These are phyloP conservation scores for Beverwykella pulmonaria DNA, from an alignment of 495 filamentous ascomycete species.

Conservation along the genomic window DNA sequence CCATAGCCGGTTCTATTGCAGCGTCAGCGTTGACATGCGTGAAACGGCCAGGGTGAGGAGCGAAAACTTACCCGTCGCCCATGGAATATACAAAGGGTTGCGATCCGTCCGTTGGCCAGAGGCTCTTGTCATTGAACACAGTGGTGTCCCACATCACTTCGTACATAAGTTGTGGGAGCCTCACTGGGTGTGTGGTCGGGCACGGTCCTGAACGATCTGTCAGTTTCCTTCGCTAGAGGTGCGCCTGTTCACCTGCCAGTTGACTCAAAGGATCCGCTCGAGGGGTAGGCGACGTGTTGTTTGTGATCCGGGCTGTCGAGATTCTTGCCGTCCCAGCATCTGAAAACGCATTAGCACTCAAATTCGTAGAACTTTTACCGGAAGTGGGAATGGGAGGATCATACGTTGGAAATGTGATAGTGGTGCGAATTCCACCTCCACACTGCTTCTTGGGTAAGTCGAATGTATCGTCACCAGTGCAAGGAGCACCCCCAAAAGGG, in stretches of 20 bases:
- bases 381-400: conserved; percentile 2
- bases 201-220: conserved; percentile 42
- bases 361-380: too few relatives aligned
- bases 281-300: conserved; percentile 50
- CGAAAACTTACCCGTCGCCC: conserved; percentile 46
- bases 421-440: conserved; percentile 53
- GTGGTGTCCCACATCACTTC: conserved; percentile 57
- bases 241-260: conserved; percentile 16
- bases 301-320: conserved; percentile 56
- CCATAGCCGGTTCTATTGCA: conserved; percentile 46
- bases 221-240: neutral
- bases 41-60: neutral
- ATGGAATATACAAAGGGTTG: conserved; percentile 55
- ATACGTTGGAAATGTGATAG: conserved; percentile 55
- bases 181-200: conserved; percentile 53
- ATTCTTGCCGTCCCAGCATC: conserved; percentile 59
- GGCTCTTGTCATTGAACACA: conserved; percentile 46
- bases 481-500: conserved; percentile 57
- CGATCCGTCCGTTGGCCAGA: conserved; percentile 50
- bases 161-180: conserved; percentile 53
- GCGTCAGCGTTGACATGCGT: conserved; percentile 24
- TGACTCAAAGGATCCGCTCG: conserved; percentile 42
- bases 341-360: conserved; percentile 18
- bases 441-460: conserved; percentile 49
- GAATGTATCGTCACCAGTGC: conserved; percentile 54